Evolutionary conservation across 192 early-diverging fungal species (phyloP).

Genomic region (Backusella tuberculispora): DNA sequence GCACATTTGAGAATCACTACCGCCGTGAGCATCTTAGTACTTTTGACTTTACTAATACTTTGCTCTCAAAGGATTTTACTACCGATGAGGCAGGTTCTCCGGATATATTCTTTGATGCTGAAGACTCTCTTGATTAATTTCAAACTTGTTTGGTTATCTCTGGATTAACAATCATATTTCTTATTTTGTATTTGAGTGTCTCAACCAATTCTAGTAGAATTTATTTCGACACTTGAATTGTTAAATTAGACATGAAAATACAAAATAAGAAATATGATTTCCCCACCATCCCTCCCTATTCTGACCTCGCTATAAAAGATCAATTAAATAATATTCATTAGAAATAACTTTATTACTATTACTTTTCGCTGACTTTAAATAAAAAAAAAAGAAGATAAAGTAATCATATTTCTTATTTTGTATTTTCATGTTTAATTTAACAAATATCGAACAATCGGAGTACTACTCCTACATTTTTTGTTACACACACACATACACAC

Average conservation of each 20-base stretch:
- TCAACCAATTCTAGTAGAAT: background rate
- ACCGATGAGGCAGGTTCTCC: no score
- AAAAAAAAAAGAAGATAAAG: slow-evolving; percentile 3
- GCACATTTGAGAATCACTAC: background rate
- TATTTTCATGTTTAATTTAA: no score
- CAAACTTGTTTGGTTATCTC: background rate
- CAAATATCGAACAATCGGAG: no score
- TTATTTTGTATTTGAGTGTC: slow-evolving; percentile 2
- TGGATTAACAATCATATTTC: background rate
- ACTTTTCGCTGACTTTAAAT: background rate
- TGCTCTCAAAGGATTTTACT: background rate
- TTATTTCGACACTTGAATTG: background rate
- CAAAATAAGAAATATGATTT: background rate
- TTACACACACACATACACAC: no score
- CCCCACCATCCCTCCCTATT: background rate
- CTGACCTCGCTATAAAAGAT: background rate
- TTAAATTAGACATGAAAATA: background rate
- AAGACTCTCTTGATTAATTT: no score
- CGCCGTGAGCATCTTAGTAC: background rate
- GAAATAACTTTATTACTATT: background rate
- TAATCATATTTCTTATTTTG: slow-evolving; percentile 10
- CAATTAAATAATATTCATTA: background rate
- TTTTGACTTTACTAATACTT: background rate
- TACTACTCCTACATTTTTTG: no score
- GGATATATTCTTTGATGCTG: no score